Conservation (phyloP, 2,329 filamentous ascomycete species). For the Colletotrichum salicis region DNA sequence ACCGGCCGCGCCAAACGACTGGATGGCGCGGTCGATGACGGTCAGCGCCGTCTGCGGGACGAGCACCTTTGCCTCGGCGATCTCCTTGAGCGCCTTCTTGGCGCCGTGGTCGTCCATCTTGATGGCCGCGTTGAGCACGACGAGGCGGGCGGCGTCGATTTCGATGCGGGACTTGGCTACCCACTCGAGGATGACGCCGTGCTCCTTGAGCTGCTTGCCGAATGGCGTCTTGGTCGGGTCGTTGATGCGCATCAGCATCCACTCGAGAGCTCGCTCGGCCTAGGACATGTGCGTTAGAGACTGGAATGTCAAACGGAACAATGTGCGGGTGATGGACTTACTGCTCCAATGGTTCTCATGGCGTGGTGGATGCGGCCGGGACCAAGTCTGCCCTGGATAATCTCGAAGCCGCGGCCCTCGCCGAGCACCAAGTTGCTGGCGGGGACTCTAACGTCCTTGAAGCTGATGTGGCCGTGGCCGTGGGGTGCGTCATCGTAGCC, state of each 20-base stretch:
- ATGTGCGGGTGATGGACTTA: constrained; percentile 50
- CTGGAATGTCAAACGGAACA: too few species aligned
- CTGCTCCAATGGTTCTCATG: constrained; percentile 92
- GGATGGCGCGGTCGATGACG: constrained; percentile 93
- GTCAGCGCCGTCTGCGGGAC: constrained; percentile 84
- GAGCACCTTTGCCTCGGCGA: constrained; percentile 93
- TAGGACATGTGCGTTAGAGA: constrained; percentile 40
- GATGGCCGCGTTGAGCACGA: constrained; percentile 94
- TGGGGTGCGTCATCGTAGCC: constrained; percentile 99
- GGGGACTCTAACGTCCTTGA: constrained; percentile 90
- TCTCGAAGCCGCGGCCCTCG: constrained; percentile 94
- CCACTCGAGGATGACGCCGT: constrained; percentile 95
- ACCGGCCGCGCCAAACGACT: constrained; percentile 90
- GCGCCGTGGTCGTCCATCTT: constrained; percentile 91
- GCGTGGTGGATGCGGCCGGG: constrained; percentile 97
- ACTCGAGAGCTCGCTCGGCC: constrained; percentile 91
- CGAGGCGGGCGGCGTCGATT: constrained; percentile 88
- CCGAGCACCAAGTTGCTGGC: constrained; percentile 87
- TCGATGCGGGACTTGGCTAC: constrained; percentile 92
- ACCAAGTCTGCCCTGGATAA: constrained; percentile 95
- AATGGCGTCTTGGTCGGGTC: constrained; percentile 92
- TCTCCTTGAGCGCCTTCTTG: constrained; percentile 91
- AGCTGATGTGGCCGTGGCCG: constrained; percentile 92
- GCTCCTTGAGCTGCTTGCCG: constrained; percentile 84
- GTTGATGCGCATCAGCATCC: constrained; percentile 94